These are phyloP conservation scores for Limnanthes douglasii DNA, from an alignment of 345 rosid species.

Conservation along the genomic window DNA sequence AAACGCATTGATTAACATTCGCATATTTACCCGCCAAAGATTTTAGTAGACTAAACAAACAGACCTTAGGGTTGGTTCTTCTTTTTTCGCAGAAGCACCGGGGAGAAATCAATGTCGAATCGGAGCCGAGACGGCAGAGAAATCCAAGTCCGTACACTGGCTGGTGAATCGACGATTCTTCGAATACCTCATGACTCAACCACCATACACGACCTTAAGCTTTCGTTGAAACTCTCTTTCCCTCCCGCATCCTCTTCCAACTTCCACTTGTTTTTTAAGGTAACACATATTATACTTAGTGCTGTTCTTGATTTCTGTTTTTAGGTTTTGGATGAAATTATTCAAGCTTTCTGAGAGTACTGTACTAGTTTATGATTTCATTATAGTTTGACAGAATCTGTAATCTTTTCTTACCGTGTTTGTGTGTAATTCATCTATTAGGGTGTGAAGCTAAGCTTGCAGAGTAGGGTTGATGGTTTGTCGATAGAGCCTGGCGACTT, in stretches of 20 bases:
- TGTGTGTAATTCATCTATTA: constrained; percentile 10
- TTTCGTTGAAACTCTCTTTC: constrained; percentile 34
- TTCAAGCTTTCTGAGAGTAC: neutral
- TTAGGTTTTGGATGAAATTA: no score
- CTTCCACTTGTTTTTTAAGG: constrained; percentile 78
- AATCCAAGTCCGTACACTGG: constrained; percentile 44
- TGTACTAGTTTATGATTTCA: neutral
- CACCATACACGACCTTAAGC: constrained; percentile 41
- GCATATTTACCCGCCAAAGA: no score
- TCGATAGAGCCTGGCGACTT: constrained; percentile 31
- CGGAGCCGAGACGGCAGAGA: constrained; percentile 22
- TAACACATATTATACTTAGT: constrained; percentile 5
- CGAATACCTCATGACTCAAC: constrained; percentile 17
- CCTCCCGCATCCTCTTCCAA: constrained; percentile 53
- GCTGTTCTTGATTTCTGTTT: neutral
- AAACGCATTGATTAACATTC: no score
- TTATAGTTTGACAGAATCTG: no score
- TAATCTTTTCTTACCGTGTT: neutral
- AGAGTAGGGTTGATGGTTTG: constrained; percentile 18
- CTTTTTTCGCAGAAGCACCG: no score
- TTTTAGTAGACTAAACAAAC: no score
- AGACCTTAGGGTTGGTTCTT: no score
- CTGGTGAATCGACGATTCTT: constrained; percentile 40
- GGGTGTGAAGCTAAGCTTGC: constrained; percentile 50
- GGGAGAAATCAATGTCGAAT: constrained; percentile 10